phyloP scores from a whole-genome alignment of 441 rosid genomes.

The Pelargonium fulgidum region DNA sequence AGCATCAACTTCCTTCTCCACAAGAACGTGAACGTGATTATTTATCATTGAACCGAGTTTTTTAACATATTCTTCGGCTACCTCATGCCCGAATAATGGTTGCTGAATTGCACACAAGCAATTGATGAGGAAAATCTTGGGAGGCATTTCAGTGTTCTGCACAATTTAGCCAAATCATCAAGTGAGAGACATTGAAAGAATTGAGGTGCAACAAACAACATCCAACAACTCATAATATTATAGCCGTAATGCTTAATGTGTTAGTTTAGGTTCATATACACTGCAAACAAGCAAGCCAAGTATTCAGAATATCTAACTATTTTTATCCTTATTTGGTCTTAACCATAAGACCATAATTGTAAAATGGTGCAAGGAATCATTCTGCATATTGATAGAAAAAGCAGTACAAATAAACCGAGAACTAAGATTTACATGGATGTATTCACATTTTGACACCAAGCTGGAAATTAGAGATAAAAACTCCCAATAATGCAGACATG shows the following conservation, averaged over 20 bases:
- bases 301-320: too few species aligned
- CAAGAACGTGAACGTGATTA: conserved; percentile 53
- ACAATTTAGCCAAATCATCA: conserved; percentile 16
- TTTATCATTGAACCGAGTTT: conserved; percentile 68
- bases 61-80: conserved; percentile 64
- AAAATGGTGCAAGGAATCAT: not conserved
- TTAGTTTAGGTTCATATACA: too few species aligned
- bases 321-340: too few species aligned
- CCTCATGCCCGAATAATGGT: conserved; percentile 63
- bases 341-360: not conserved
- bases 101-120: conserved; percentile 82
- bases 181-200: not conserved
- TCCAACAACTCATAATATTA: not conserved
- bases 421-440: not conserved
- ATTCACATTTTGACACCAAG: not conserved
- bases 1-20: conserved; percentile 76
- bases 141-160: conserved; percentile 76
- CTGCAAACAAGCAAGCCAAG: too few species aligned
- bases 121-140: conserved; percentile 90
- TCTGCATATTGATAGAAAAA: not conserved
- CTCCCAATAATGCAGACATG: not conserved
- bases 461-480: not conserved
- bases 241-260: not conserved
- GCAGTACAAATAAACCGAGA: not conserved
- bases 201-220: too few species aligned